Conservation (phyloP, 78 protist genomes). For the Dictyostelium brefeldianum region DNA sequence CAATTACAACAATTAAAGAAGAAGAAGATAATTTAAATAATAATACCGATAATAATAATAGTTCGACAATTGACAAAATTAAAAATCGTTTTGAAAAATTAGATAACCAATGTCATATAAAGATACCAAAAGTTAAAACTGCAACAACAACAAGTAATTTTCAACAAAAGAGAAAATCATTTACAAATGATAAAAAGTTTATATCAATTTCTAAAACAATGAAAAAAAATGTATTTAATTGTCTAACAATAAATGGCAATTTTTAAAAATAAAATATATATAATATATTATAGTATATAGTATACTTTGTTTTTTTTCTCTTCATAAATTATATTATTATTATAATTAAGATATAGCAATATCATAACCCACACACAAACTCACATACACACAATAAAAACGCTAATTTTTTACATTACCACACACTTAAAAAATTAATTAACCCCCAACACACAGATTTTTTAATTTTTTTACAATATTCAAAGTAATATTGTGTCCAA, state of each 20-base stretch:
- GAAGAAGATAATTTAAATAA: background rate
- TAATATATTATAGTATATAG: too few relatives aligned
- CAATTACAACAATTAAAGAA: background rate
- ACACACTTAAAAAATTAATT: background rate
- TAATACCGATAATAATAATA: constrained; percentile 3
- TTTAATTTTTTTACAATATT: too few relatives aligned
- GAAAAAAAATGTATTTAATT: constrained; percentile 19
- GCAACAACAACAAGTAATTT: background rate
- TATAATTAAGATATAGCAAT: too few relatives aligned
- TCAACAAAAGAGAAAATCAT: background rate
- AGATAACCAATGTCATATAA: background rate
- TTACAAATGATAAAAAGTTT: background rate
- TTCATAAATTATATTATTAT: too few relatives aligned
- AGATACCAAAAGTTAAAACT: constrained; percentile 13
- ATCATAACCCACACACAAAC: too few relatives aligned
- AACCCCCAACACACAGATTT: background rate
- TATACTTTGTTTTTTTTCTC: background rate
- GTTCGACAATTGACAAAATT: background rate
- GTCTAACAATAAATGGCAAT: too few relatives aligned
- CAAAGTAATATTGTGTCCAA: too few relatives aligned
- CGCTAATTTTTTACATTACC: too few relatives aligned
- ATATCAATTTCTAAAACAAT: constrained; percentile 11
- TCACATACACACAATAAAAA: too few relatives aligned
- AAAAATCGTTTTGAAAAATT: background rate
- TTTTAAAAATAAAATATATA: too few relatives aligned